Base-by-base conservation (phyloP, 129 eudicot genomes). In the Pulicaria dysenterica region DNA sequence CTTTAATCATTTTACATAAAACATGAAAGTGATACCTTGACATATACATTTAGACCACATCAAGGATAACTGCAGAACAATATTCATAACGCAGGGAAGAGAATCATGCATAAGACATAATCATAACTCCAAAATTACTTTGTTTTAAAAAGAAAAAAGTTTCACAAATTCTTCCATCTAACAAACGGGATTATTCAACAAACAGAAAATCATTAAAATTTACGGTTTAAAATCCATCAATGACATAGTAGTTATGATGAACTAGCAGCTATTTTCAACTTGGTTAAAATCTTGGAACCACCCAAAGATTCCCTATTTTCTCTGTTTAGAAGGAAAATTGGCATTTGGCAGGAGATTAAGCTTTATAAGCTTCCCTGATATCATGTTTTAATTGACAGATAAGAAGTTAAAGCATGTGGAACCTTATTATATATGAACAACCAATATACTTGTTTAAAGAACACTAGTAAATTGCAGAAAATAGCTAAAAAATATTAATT, bases 151-250 rank as follows among this genome's bases (percentile, higher is more conserved):
- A n/a, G n/a, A n/a, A n/a, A n/a, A n/a, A n/a, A n/a, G n/a, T n/a
- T n/a, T n/a, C n/a, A n/a, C n/a, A n/a, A n/a, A n/a, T n/a, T n/a
- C n/a, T n/a, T n/a, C n/a, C n/a, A n/a, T n/a, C n/a, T n/a, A n/a
- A n/a, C n/a, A n/a, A n/a, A n/a, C n/a, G n/a, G n/a, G n/a, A n/a
- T n/a, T n/a, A n/a, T n/a, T n/a, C n/a, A n/a, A n/a, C n/a, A 59
- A 54, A 73, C 45, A 59, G 16, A 42, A 58, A 15, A 73, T 47
- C 46, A 60, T 39, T 38, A 8, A 58, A 69, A 57, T 7, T 53
- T 41, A 7, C 7, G 16, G 39, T 13, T 16, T 9, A 36, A 59
- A 49, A 14, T 44, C 40, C 50, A 46, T 48, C 24, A 11, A 51
- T 38, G 46, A 58, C 38, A 44, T 11, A 8, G 36, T 14, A 71